These are phyloP conservation scores for Pseudohalonectria lignicola DNA, from an alignment of 2,329 filamentous ascomycete genomes.

Conservation along the genomic window DNA sequence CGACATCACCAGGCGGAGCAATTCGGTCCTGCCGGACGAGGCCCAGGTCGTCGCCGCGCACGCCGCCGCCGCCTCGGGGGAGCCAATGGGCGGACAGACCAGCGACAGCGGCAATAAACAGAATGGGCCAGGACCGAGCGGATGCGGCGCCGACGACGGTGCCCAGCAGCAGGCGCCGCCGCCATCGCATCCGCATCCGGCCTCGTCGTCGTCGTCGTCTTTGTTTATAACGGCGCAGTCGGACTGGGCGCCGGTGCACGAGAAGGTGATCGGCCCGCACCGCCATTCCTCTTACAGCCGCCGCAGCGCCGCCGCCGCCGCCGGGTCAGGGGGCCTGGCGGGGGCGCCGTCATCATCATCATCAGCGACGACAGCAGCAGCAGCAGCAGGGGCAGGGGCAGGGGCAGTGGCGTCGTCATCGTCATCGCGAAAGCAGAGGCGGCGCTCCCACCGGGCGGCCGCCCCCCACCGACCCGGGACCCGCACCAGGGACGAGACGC, in stretches of 20 bases:
- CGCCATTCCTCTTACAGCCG: neutral
- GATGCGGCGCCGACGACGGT: conserved; percentile 9
- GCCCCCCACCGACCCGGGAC: conserved; percentile 28
- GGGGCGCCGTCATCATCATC: no score
- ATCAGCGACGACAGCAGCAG: neutral
- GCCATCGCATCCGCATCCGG: no score
- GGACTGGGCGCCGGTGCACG: conserved; percentile 86
- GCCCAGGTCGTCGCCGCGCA: conserved; percentile 23
- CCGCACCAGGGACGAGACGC: conserved; percentile 76
- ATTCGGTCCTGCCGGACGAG: no score
- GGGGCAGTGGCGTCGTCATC: no score
- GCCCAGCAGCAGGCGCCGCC: neutral
- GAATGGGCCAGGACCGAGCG: neutral
- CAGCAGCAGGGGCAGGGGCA: conserved; percentile 20
- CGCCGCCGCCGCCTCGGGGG: conserved; percentile 25
- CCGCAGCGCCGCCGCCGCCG: conserved; percentile 4
- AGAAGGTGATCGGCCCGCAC: conserved; percentile 38
- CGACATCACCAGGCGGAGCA: conserved; percentile 20
- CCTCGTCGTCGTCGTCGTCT: no score
- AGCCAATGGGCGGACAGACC: conserved; percentile 8
- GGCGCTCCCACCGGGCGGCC: conserved; percentile 23
- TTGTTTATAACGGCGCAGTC: conserved; percentile 81
- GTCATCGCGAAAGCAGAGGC: conserved; percentile 20
- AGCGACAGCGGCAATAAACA: conserved; percentile 5
- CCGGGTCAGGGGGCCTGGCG: conserved; percentile 18